A percentile compares a stretch with the other conserved stretches of the same genome.
phyloP scores from a whole-genome alignment of 495 filamentous ascomycete genomes.

The Pseudomonodictys pantanalensis region DNA sequence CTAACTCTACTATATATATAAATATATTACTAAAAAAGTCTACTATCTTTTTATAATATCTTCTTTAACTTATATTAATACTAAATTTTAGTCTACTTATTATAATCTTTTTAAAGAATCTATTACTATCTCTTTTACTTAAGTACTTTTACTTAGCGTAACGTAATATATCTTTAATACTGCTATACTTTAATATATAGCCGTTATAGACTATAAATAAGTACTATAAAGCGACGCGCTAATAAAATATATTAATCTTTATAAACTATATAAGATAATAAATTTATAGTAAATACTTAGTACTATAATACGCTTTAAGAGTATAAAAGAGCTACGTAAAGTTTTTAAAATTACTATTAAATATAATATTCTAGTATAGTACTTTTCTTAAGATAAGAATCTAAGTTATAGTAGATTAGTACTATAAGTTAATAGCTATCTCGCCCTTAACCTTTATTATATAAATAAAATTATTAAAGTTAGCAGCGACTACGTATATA shows the following conservation, averaged over 20 bases:
- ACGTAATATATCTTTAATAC: slow-evolving; percentile 36
- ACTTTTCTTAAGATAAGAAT: slow-evolving; percentile 24
- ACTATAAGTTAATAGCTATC: slow-evolving; percentile 20
- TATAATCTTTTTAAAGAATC: slow-evolving; percentile 26
- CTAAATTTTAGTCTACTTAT: slow-evolving; percentile 27
- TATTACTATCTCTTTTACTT: slow-evolving; percentile 12
- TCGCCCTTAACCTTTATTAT: slow-evolving; percentile 23
- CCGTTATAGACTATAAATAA: slow-evolving; percentile 37
- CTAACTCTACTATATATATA: too few species aligned
- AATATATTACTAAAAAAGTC: too few species aligned
- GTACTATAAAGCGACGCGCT: slow-evolving; percentile 42
- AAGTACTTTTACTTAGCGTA: slow-evolving; percentile 46
- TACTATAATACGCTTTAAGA: slow-evolving; percentile 42
- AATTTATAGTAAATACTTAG: slow-evolving; percentile 43
- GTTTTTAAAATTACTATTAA: slow-evolving; percentile 12
- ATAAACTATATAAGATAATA: slow-evolving; percentile 42
- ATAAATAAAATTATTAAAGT: slow-evolving; percentile 31
- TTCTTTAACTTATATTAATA: slow-evolving; percentile 17
- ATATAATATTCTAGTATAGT: slow-evolving; percentile 23
- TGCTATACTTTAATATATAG: slow-evolving; percentile 37
- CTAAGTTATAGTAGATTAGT: slow-evolving; percentile 27
- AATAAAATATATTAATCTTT: slow-evolving; percentile 48
- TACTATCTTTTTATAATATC: background rate
- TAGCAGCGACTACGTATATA: slow-evolving; percentile 28
- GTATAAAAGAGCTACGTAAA: slow-evolving; percentile 12